phyloP scores from a whole-genome alignment of 116 monocot species.

The Iris pallida region DNA sequence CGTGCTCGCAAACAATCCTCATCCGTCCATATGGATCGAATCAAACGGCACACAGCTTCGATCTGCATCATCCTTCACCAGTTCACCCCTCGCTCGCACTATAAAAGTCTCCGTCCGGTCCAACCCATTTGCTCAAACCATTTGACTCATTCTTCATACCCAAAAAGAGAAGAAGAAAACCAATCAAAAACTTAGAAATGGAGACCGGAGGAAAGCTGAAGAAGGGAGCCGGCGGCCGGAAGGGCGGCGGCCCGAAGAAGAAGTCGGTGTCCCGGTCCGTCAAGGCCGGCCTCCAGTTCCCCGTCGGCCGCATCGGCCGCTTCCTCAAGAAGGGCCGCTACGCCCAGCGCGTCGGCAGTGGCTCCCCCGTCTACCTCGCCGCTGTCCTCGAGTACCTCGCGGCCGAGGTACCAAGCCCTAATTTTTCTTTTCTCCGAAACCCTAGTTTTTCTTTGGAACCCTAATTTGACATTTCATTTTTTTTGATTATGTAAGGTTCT shows the following conservation, averaged over 20 bases:
- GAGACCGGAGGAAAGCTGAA: neutral
- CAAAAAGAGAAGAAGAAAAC: neutral
- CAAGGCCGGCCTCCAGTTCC: conserved; percentile 36
- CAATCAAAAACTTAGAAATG: neutral
- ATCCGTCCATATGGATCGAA: too few species aligned
- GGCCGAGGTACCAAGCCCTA: conserved; percentile 21
- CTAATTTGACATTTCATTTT: neutral
- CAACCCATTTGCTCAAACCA: too few species aligned
- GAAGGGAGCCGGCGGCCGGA: conserved; percentile 24
- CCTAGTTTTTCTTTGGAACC: neutral
- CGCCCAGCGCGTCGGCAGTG: conserved; percentile 56
- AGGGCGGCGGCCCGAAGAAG: conserved; percentile 25
- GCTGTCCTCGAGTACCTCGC: conserved; percentile 68
- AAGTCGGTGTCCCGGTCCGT: conserved; percentile 24
- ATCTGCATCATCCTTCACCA: too few species aligned
- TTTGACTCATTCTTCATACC: too few species aligned
- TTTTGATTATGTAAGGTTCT: conserved; percentile 5
- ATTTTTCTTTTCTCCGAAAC: neutral
- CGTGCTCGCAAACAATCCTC: too few species aligned
- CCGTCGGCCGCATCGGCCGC: conserved; percentile 35
- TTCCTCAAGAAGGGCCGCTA: conserved; percentile 62
- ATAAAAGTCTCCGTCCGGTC: too few species aligned
- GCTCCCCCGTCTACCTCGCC: conserved; percentile 72
- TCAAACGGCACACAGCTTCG: too few species aligned
- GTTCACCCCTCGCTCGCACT: too few species aligned